Evolutionary conservation across 1,139 yeast species (phyloP).

Genomic region (Yamadazyma sp.): DNA sequence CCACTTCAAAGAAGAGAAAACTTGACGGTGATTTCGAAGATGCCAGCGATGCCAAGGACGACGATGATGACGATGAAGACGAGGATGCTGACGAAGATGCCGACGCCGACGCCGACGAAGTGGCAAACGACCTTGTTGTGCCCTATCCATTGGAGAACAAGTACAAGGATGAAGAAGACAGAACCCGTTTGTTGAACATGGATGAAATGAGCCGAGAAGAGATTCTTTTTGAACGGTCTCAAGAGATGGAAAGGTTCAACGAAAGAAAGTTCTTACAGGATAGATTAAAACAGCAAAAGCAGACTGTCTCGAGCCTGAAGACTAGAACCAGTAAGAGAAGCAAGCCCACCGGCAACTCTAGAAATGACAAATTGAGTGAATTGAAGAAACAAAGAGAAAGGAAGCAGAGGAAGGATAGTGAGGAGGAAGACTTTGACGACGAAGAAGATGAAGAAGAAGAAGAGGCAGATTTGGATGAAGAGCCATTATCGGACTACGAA

Average conservation of each 20-base stretch:
- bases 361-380: conserved; percentile 67
- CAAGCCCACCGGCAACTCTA: conserved; percentile 30
- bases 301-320: conserved; percentile 25
- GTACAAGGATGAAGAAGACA: conserved; percentile 79
- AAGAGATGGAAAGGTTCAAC: conserved; percentile 82
- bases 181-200: conserved; percentile 63
- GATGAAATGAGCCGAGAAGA: conserved; percentile 93
- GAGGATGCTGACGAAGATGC: conserved; percentile 7
- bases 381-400: conserved; percentile 82
- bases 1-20: conserved; percentile 15
- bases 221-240: conserved; percentile 86
- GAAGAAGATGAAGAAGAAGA: conserved; percentile 43
- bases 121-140: conserved; percentile 42
- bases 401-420: conserved; percentile 42
- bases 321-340: conserved; percentile 28
- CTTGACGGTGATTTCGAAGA: conserved; percentile 22
- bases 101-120: conserved; percentile 23
- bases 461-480: conserved; percentile 43
- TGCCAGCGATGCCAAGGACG: conserved; percentile 24
- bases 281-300: conserved; percentile 64
- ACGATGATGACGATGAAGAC: conserved; percentile 25
- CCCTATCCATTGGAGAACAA: conserved; percentile 96
- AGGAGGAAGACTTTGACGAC: conserved; percentile 42
- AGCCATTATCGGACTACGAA: conserved; percentile 27
- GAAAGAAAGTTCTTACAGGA: conserved; percentile 81